Percentiles rank a stretch among this genome's conserved stretches.
Evolutionary conservation across 768 basidiomycete species (phyloP).

Genomic region (Jaapia argillacea): DNA sequence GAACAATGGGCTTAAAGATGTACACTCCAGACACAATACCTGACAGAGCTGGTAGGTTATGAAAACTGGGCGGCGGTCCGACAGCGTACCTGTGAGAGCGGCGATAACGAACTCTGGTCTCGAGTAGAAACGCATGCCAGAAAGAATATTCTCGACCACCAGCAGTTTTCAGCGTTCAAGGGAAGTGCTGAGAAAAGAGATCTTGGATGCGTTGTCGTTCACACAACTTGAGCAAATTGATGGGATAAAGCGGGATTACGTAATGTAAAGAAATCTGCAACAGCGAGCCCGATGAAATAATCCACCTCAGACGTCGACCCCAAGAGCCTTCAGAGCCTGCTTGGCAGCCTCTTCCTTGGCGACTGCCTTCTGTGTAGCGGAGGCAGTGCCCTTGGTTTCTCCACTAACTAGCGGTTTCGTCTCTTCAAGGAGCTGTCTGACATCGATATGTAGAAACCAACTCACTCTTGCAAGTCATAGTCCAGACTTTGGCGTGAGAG

Average conservation of each 20-base stretch:
- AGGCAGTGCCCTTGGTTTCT: slow-evolving; percentile 35
- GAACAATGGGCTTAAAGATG: slow-evolving; percentile 47
- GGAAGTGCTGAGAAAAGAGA: too few species aligned
- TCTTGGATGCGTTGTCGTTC: too few species aligned
- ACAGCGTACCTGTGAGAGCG: slow-evolving; percentile 39
- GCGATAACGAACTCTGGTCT: slow-evolving; percentile 20
- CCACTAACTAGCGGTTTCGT: slow-evolving; percentile 30
- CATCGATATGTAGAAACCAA: neutral
- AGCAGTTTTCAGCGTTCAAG: too few species aligned
- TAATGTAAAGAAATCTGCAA: neutral
- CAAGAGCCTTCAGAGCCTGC: slow-evolving; percentile 15
- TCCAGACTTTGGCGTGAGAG: slow-evolving; percentile 35
- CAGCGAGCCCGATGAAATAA: neutral
- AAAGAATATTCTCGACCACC: neutral
- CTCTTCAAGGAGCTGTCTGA: neutral
- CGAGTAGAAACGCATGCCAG: slow-evolving; percentile 1
- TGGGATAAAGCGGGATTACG: neutral
- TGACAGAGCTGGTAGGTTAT: slow-evolving; percentile 14
- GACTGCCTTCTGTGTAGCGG: slow-evolving; percentile 27
- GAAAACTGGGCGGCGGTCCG: neutral
- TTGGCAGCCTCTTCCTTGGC: slow-evolving; percentile 25
- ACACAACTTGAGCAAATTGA: too few species aligned
- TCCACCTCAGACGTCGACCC: neutral
- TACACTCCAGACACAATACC: slow-evolving; percentile 57
- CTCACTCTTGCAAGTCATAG: slow-evolving; percentile 47